These are phyloP conservation scores for Aspergillus terreus DNA, from an alignment of 2,329 filamentous ascomycete species.

Conservation along the genomic window DNA sequence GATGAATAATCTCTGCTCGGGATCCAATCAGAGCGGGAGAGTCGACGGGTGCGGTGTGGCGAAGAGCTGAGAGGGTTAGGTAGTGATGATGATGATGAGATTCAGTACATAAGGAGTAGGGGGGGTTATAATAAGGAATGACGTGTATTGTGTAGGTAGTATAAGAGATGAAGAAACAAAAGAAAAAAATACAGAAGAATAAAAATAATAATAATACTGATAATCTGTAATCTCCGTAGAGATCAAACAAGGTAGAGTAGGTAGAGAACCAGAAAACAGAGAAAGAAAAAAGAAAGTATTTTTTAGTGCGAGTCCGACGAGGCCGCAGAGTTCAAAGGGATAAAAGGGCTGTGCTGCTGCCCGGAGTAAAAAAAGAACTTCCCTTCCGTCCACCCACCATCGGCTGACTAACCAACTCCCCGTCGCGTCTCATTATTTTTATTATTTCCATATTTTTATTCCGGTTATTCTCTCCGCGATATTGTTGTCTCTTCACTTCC, in stretches of 20 bases:
- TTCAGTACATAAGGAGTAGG: neutral
- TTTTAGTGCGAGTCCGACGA: constrained; percentile 16
- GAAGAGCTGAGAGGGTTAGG: too few species aligned
- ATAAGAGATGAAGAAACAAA: neutral
- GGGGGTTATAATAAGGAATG: neutral
- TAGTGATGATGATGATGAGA: neutral
- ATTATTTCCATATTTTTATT: neutral
- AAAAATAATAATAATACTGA: neutral
- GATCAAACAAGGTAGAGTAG: neutral
- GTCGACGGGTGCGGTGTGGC: too few species aligned
- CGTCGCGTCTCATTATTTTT: neutral
- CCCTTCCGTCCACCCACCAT: neutral
- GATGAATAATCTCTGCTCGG: too few species aligned
- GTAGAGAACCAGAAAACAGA: neutral
- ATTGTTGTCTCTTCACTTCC: neutral
- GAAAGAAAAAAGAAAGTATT: constrained; percentile 13
- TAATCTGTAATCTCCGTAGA: too few species aligned
- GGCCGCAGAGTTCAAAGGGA: constrained; percentile 36
- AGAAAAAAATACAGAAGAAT: neutral
- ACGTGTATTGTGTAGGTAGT: neutral
- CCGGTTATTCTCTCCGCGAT: neutral
- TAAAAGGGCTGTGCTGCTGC: constrained; percentile 13
- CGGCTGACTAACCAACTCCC: neutral
- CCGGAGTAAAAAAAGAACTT: constrained; percentile 13
- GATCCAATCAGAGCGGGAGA: neutral